A percentile compares a stretch with the other conserved stretches of the same genome.
phyloP scores from a whole-genome alignment of 257 asterid genomes.

The Hygrophila difformis region DNA sequence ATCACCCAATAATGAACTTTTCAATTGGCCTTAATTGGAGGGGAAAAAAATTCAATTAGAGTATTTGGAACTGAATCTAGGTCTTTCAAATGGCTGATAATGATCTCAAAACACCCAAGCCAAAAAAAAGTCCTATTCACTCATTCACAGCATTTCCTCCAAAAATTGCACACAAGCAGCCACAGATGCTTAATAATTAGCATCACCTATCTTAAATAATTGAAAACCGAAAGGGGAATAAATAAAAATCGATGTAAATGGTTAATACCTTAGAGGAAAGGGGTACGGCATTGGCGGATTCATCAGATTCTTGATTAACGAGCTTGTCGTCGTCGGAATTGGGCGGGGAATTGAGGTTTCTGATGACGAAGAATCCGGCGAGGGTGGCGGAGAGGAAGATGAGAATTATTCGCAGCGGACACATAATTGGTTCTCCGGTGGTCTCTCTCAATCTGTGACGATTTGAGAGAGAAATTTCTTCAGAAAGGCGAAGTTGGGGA shows the following conservation, averaged over 20 bases:
- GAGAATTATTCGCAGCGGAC: conserved; percentile 41
- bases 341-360: conserved; percentile 33
- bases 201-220: no score
- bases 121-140: no score
- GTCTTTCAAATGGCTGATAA: background rate
- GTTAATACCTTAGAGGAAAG: conserved; percentile 38
- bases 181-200: background rate
- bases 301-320: conserved; percentile 22
- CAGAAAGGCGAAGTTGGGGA: conserved; percentile 8
- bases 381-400: conserved; percentile 53
- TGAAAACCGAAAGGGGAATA: background rate
- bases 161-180: no score
- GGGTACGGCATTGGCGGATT: conserved; percentile 25
- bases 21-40: no score
- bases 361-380: conserved; percentile 35
- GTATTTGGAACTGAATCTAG: no score
- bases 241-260: background rate
- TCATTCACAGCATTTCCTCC: no score
- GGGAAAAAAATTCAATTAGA: no score
- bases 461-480: background rate
- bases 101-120: no score
- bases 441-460: conserved; percentile 12
- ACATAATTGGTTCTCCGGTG: no score
- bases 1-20: no score
- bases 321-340: conserved; percentile 15